Base-by-base conservation (phyloP, 345 rosid species). In the Fremontodendron californicum region DNA sequence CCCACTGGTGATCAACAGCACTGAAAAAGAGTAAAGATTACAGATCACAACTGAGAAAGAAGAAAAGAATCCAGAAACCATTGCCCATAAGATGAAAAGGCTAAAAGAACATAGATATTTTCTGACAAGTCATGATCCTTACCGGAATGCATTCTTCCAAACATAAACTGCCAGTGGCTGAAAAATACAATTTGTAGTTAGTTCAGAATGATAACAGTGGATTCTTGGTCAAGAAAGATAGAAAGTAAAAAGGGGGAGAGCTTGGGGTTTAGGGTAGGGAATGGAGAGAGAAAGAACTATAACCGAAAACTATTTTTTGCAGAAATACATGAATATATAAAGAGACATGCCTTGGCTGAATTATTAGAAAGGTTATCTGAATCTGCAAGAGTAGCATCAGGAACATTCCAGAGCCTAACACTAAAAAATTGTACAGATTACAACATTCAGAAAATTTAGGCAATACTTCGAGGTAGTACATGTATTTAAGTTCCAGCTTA, bases 1-100 rank as follows among this genome's bases (percentile, higher is more conserved):
- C 88, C 95, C 92, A 91, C 74, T 94, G 97, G 86, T 96, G 97
- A 87, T 96, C 98, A 81, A 92, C 95, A 61, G 90, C 98, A 92
- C 99, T 96, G 80, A 7, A 78, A 76, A 45, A 40, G 33, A 18
- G 23, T 40, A 39, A 72, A 68, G 23, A 48, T 48, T 55, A 52
- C n/a, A 57, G 57, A 15, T 73, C 49, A 81, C 37, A 78, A 46
- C 55, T 15, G 9, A 29, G 55, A 55, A 8, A 40, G 7, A 48
- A 45, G 52, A 9, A 7, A 64, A 13, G 18, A 65, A 42, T 39
- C 25, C 27, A 35, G 6, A 18, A 74, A 71, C 29, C 27, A 68
- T 51, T 71, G 33, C 9, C 13, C 51, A 23, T 37, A 1, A 40
- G 37, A 10, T 9, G 29, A 31, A 19, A 71, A 71, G 61, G 29